Percentiles rank a stretch among this genome's conserved stretches.
phyloP scores from a whole-genome alignment of 768 basidiomycete species.

The Lactarius sanguifluus region DNA sequence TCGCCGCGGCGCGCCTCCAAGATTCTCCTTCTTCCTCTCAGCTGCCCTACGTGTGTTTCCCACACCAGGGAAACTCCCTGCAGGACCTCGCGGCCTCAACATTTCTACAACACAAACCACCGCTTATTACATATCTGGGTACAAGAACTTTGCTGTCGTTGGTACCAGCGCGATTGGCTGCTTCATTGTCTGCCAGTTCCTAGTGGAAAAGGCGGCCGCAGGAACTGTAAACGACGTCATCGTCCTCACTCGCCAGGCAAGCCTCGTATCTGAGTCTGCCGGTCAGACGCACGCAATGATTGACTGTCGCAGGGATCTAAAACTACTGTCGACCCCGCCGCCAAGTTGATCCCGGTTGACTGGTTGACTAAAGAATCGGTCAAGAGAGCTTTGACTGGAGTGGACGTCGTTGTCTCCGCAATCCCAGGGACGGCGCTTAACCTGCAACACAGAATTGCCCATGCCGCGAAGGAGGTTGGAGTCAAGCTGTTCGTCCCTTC shows the following conservation, averaged over 20 bases:
- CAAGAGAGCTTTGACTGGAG: constrained; percentile 13
- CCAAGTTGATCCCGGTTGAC: constrained; percentile 24
- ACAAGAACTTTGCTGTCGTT: constrained; percentile 19
- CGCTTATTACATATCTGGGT: constrained; percentile 10
- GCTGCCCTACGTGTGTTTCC: constrained; percentile 55
- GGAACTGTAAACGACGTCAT: constrained; percentile 21
- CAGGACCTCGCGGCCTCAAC: constrained; percentile 33
- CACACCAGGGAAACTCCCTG: constrained; percentile 34
- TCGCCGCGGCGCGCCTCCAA: constrained; percentile 48
- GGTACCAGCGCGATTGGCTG: constrained; percentile 23
- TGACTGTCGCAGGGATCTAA: constrained; percentile 7
- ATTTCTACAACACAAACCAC: not conserved
- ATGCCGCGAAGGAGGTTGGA: constrained; percentile 32
- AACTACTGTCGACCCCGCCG: constrained; percentile 5
- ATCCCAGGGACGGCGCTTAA: constrained; percentile 15
- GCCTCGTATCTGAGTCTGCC: not conserved
- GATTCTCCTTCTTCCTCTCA: constrained; percentile 57
- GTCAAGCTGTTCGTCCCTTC: constrained; percentile 37
- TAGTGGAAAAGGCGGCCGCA: constrained; percentile 12
- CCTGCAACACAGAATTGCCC: constrained; percentile 28
- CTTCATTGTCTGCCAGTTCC: constrained; percentile 23
- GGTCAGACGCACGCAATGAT: not conserved
- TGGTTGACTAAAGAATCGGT: constrained; percentile 20
- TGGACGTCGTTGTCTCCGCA: constrained; percentile 27
- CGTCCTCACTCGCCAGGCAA: constrained; percentile 24